These are phyloP conservation scores for Aquilaria yunnanensis DNA, from an alignment of 345 rosid species.

Conservation along the genomic window DNA sequence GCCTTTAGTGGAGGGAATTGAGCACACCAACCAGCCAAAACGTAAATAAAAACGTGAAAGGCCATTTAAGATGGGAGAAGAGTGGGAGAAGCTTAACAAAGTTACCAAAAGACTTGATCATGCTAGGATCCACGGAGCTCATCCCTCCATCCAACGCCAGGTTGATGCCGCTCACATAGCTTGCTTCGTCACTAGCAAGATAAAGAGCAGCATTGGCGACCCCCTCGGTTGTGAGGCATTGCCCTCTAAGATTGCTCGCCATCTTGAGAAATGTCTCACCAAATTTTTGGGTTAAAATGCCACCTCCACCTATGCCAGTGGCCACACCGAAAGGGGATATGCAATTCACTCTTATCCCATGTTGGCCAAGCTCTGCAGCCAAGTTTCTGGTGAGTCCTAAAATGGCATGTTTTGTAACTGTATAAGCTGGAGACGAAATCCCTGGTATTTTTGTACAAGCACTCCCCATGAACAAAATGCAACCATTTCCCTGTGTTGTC, in stretches of 20 bases:
- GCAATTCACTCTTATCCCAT: conserved; percentile 25
- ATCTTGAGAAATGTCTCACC: conserved; percentile 24
- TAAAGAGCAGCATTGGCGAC: conserved; percentile 24
- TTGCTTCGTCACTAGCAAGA: conserved; percentile 25
- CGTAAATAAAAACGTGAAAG: too few relatives aligned
- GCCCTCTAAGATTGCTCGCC: conserved; percentile 24
- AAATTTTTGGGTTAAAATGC: conserved; percentile 21
- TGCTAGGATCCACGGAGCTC: conserved; percentile 7
- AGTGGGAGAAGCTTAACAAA: too few relatives aligned
- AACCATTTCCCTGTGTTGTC: conserved; percentile 10
- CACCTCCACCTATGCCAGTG: conserved; percentile 10
- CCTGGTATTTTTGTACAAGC: conserved; percentile 25
- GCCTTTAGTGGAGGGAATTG: too few relatives aligned
- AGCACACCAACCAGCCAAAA: too few relatives aligned
- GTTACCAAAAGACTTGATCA: too few relatives aligned
- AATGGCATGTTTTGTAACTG: conserved; percentile 21
- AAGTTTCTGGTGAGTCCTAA: conserved; percentile 12
- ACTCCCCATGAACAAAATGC: conserved; percentile 26
- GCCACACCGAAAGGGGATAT: conserved; percentile 14
- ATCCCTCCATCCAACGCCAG: conserved; percentile 24
- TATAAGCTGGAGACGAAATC: conserved; percentile 25
- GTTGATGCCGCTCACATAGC: conserved; percentile 21
- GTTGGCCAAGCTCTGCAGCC: conserved; percentile 24
- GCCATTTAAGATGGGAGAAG: too few relatives aligned
- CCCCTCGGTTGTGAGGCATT: conserved; percentile 10